Evolutionary conservation across 2,329 filamentous ascomycete genomes (phyloP).

Genomic region (Calonectria naviculata): DNA sequence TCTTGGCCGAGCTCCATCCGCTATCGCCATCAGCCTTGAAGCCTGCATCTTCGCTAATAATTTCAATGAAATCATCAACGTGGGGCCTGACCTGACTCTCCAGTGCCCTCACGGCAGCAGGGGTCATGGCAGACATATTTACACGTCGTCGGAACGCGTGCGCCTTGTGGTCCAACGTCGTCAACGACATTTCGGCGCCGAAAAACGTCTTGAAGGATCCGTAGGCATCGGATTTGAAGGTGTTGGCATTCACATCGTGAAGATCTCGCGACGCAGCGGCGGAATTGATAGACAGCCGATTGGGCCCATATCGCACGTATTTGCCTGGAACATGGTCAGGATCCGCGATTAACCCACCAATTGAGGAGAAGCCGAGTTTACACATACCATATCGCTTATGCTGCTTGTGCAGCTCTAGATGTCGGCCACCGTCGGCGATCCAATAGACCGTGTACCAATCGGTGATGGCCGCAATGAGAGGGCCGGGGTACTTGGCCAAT

Average conservation of each 20-base stretch:
- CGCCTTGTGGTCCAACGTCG: neutral
- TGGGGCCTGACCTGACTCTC: neutral
- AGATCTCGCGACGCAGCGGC: neutral
- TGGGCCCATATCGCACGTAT: neutral
- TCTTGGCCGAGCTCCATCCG: neutral
- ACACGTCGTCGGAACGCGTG: neutral
- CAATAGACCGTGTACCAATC: constrained; percentile 8
- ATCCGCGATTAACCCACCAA: neutral
- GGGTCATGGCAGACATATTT: constrained; percentile 7
- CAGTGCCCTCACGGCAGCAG: neutral
- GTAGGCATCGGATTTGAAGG: neutral
- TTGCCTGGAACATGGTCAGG: neutral
- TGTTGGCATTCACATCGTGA: constrained; percentile 3
- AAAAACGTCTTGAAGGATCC: constrained; percentile 5
- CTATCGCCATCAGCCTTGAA: neutral
- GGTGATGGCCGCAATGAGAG: neutral
- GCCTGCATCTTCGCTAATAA: neutral
- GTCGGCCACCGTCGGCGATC: neutral
- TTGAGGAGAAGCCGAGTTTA: too few species aligned
- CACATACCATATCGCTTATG: neutral
- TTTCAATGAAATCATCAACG: neutral
- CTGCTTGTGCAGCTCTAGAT: neutral
- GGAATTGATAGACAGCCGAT: constrained; percentile 1
- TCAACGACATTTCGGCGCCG: neutral
- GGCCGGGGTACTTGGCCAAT: neutral